Percentiles rank a stretch among this genome's conserved stretches.
Conservation (phyloP, 1,284 basidiomycete genomes). For the Pterula multifida region DNA sequence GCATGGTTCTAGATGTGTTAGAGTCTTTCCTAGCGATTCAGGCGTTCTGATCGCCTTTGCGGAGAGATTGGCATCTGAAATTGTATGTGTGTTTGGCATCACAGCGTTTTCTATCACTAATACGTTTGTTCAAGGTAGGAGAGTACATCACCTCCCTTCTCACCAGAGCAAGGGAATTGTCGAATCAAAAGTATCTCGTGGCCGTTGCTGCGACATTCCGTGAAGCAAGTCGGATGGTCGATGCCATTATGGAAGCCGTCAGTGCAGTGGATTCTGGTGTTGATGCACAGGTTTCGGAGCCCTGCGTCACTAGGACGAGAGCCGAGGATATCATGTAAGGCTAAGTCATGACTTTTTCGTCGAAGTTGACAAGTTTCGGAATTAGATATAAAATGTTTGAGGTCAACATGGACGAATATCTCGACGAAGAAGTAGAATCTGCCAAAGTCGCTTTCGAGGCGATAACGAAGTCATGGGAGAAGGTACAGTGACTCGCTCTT, state of each 20-base stretch:
- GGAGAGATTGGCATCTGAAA: conserved; percentile 65
- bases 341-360: conserved; percentile 6
- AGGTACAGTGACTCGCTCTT: conserved; percentile 25
- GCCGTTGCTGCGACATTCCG: conserved; percentile 85
- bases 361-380: conserved; percentile 9
- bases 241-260: conserved; percentile 48
- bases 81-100: conserved; percentile 33
- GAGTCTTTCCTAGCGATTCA: conserved; percentile 75
- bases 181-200: conserved; percentile 66
- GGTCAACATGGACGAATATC: conserved; percentile 90
- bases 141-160: conserved; percentile 82
- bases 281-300: conserved; percentile 10
- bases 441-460: conserved; percentile 64
- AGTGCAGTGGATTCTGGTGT: conserved; percentile 16
- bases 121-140: conserved; percentile 44
- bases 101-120: background rate
- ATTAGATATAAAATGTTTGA: conserved; percentile 86
- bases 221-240: conserved; percentile 81
- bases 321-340: conserved; percentile 78
- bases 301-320: conserved; percentile 25
- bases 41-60: conserved; percentile 67
- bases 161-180: conserved; percentile 65
- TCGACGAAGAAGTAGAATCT: conserved; percentile 85
- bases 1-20: conserved; percentile 70
- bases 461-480: conserved; percentile 75